These are phyloP conservation scores for Blastobotrys ciferrii DNA, from an alignment of 1,139 yeast species.

Conservation along the genomic window DNA sequence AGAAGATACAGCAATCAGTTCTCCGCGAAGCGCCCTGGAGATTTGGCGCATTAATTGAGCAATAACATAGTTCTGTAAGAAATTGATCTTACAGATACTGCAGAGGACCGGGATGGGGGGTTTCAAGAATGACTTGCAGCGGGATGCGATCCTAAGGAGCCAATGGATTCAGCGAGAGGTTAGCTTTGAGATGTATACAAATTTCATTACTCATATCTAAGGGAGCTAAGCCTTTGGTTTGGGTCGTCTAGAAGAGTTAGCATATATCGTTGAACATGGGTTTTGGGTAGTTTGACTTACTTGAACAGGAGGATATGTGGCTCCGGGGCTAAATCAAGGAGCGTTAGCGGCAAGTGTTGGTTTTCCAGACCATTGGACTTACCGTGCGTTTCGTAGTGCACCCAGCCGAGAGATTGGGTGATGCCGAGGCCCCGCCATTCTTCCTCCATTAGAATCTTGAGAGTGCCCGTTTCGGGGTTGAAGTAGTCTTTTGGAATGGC, in stretches of 20 bases:
- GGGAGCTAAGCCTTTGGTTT: conserved; percentile 5
- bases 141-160: no score
- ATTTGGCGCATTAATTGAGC: no score
- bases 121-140: no score
- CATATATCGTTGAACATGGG: no score
- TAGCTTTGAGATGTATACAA: background rate
- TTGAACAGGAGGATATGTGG: conserved; percentile 94
- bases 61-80: no score
- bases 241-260: conserved; percentile 8
- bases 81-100: no score
- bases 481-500: conserved; percentile 96
- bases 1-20: no score
- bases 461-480: conserved; percentile 91
- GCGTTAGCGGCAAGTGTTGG: background rate
- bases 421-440: conserved; percentile 99
- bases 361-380: conserved; percentile 15
- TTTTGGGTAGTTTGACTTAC: no score
- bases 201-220: conserved; percentile 9
- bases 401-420: conserved; percentile 98
- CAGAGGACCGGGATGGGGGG: no score
- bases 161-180: no score
- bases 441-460: conserved; percentile 85
- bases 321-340: conserved; percentile 63
- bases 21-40: no score
- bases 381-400: conserved; percentile 91